Conservation (phyloP, 2,329 filamentous ascomycete genomes). For the Xylaria sp. region DNA sequence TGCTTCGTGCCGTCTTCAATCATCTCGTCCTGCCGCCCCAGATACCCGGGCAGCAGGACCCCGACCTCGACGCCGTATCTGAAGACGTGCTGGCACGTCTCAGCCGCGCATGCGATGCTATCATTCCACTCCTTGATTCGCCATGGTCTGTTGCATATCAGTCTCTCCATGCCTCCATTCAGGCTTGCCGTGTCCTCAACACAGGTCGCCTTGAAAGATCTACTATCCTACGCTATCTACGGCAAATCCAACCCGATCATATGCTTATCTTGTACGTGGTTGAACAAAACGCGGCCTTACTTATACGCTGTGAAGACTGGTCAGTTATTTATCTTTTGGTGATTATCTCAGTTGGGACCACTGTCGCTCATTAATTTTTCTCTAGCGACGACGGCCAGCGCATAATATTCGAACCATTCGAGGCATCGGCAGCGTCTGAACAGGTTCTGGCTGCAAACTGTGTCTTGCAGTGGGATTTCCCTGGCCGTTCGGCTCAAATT, state of each 20-base stretch:
- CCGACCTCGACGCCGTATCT: slow-evolving; percentile 28
- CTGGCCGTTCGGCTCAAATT: slow-evolving; percentile 44
- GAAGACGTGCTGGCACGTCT: slow-evolving; percentile 27
- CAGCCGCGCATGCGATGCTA: slow-evolving; percentile 15
- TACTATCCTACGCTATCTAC: slow-evolving; percentile 14
- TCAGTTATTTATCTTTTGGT: slow-evolving; percentile 11
- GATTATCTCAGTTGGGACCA: not conserved
- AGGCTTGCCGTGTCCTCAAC: slow-evolving; percentile 21
- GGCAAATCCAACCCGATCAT: slow-evolving; percentile 8
- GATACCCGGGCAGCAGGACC: slow-evolving; percentile 35
- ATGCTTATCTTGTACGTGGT: slow-evolving; percentile 25
- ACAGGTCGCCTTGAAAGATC: slow-evolving; percentile 19
- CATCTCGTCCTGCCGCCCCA: slow-evolving; percentile 41
- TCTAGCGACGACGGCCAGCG: slow-evolving; percentile 19
- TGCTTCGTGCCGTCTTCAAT: slow-evolving; percentile 31
- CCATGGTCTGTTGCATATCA: slow-evolving; percentile 21
- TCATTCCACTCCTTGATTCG: slow-evolving; percentile 1
- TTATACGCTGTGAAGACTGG: slow-evolving; percentile 21
- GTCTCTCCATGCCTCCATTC: slow-evolving; percentile 14
- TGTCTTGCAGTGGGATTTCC: slow-evolving; percentile 52
- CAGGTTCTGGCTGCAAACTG: slow-evolving; percentile 43
- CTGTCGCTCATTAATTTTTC: not conserved
- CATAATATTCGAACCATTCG: slow-evolving; percentile 53
- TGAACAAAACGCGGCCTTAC: slow-evolving; percentile 27
- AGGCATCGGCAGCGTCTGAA: slow-evolving; percentile 46